Conservation (phyloP, 2,329 filamentous ascomycete genomes). For the Annulohypoxylon truncatum region DNA sequence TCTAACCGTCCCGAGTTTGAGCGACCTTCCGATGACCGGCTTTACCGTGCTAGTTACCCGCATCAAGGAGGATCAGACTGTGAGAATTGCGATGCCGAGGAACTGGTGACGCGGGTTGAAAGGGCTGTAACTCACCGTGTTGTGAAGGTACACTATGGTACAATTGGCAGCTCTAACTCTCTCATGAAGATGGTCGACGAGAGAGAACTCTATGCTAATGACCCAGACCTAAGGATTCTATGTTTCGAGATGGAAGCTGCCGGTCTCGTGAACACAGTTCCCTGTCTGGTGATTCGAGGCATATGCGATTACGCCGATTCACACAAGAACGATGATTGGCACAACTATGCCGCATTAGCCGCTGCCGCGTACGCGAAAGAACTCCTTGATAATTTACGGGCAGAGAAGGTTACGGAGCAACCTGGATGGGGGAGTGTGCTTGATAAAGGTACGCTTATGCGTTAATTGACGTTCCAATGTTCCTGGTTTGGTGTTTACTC, state of each 20-base stretch:
- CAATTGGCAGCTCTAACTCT: neutral
- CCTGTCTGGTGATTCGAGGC: constrained; percentile 49
- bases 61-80: neutral
- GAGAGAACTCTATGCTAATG: neutral
- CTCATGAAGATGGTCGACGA: neutral
- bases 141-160: neutral
- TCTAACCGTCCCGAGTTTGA: neutral
- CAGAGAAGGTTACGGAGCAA: neutral
- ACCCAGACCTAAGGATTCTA: constrained; percentile 13
- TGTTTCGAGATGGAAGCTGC: constrained; percentile 52
- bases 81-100: neutral
- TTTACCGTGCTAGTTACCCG: neutral
- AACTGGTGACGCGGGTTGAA: neutral
- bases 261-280: constrained; percentile 48
- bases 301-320: constrained; percentile 51
- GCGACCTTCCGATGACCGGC: neutral
- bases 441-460: neutral
- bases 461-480: too few relatives aligned
- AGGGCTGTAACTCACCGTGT: neutral
- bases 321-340: constrained; percentile 46
- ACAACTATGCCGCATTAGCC: constrained; percentile 42
- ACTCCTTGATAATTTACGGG: neutral
- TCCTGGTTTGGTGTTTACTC: too few relatives aligned
- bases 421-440: neutral
- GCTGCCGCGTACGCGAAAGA: constrained; percentile 46